Base-by-base conservation (phyloP, 2,329 filamentous ascomycete species). In the Alternaria sp. region DNA sequence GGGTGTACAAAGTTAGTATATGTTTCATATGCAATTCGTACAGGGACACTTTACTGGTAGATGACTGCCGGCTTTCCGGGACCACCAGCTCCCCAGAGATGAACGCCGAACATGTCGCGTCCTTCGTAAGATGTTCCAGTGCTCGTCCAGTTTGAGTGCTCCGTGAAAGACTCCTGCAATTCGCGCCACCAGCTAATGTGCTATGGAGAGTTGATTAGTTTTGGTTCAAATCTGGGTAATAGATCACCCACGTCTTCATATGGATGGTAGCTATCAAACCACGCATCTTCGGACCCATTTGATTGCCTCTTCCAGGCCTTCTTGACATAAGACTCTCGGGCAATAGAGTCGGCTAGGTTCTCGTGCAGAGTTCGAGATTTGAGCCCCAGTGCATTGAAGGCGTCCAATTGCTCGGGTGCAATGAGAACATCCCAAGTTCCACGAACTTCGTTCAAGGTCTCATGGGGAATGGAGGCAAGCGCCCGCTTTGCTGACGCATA, bases 301-400 rank as follows among this genome's bases (percentile, higher is more conserved):
- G 62, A 49, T 34, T 74, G 64, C 25, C 73, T 66, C 60, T 71
- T 73, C 66, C 67, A 70, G 2, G 36, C 51, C 10, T 9, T 86
- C 85, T 71, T 89, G 5, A 66, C 59, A 20, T 67, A 58, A n/a
- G 67, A 69, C 57, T 84, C 82, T 36, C 71, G 74, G 11, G 71
- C 71, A 59, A 84, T 84, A 2, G 80, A 79, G n/a, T 64, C 45
- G 16, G 81, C 82, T 6, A 84, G 73, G 66, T 84, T 74, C 32
- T 78, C 75, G 58, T 84, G 81, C 73, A 84, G 78, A 16, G 79
- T 64, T 45, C 77, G 71, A 4, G 65, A 69, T 27, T 74, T 69
- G 34, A 82, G 67, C 14, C 71, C 74, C 16, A 80, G 65, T n/a
- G 74, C 67, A 46, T 81, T 66, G 60, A 84, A 83, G 7, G 73